Base-by-base conservation (phyloP, 257 asterid genomes). In the Primulina eburnea region DNA sequence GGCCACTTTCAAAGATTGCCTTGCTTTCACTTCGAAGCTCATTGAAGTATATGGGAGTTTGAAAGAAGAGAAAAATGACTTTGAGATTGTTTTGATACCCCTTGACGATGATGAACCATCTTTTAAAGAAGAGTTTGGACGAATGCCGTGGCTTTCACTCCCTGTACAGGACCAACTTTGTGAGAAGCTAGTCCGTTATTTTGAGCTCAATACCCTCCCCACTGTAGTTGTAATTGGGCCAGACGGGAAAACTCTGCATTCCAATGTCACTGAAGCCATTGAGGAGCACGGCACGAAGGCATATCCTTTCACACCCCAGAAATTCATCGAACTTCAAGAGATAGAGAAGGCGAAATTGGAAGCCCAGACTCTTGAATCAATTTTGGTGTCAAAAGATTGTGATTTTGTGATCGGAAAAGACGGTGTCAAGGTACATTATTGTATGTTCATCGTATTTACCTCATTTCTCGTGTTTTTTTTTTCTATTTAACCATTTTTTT, bases 61-160 rank as follows among this genome's bases (percentile, higher is more conserved):
- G 84, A 90, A 75, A 78, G 78, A 84, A 33, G 68, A 57, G 77
- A 88, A 83, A 4, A 82, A 65, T 35, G 74, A 81, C 37, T 87
- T 93, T 71, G 99, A 93, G 89, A 72, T 93, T 71, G 92, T 90
- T 78, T 83, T 82, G 90, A 68, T 93, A 63, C 97, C 99, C 62
- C 88, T 93, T 12, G 96, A 88, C 6, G 85, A 83, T 1, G 89
- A 87, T 32, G 97, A 86, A 30, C 69, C 73, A 6, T 69, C 84
- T 0, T 92, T 84, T 69, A 73, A 60, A 43, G 58, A 82, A 78
- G 86, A 67, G 57, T 84, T 89, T 58, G 78, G 79, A 56, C 65
- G 70, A 57, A 34, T 90, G 63, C 96, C 99, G 3, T 89, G 96
- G 96, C 68, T 75, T 62, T 86, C 96, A 2, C 77, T 93, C 83